Conservation (phyloP, 2,329 filamentous ascomycete species). For the Dothideomycetes sp. region DNA sequence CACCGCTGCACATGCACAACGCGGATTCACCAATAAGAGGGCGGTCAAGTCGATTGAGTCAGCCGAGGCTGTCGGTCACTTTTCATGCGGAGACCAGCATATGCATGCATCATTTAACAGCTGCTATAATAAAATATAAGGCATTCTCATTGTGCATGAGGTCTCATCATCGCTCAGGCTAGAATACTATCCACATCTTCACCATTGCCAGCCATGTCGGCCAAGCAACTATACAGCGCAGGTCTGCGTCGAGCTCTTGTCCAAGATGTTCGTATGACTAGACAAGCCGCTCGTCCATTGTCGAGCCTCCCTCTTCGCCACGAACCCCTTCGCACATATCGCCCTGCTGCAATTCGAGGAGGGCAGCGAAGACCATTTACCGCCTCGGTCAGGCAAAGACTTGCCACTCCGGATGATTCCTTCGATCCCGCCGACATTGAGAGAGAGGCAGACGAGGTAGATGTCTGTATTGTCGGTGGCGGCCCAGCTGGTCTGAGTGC, state of each 20-base stretch:
- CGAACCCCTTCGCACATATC: constrained; percentile 14
- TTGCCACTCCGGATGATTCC: constrained; percentile 26
- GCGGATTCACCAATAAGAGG: too few species aligned
- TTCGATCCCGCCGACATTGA: constrained; percentile 49
- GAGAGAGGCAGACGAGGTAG: constrained; percentile 83
- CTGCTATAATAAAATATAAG: too few species aligned
- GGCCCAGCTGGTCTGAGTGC: constrained; percentile 90
- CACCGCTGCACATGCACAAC: too few species aligned
- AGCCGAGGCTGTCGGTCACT: too few species aligned
- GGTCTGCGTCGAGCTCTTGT: constrained; percentile 3
- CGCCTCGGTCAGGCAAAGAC: constrained; percentile 16
- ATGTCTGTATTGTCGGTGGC: constrained; percentile 93
- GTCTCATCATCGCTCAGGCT: too few species aligned
- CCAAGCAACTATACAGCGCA: neutral
- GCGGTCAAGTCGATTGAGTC: too few species aligned
- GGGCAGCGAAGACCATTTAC: constrained; percentile 23
- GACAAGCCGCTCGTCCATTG: constrained; percentile 7
- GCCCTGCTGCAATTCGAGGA: constrained; percentile 22
- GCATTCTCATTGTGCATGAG: too few species aligned
- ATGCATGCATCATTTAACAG: too few species aligned
- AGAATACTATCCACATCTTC: too few species aligned
- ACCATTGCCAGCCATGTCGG: neutral
- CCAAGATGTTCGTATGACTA: constrained; percentile 3
- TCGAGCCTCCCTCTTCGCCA: constrained; percentile 8
- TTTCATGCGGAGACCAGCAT: too few species aligned